phyloP scores from a whole-genome alignment of 805 yeast genomes.

The Starmerella vitae region DNA sequence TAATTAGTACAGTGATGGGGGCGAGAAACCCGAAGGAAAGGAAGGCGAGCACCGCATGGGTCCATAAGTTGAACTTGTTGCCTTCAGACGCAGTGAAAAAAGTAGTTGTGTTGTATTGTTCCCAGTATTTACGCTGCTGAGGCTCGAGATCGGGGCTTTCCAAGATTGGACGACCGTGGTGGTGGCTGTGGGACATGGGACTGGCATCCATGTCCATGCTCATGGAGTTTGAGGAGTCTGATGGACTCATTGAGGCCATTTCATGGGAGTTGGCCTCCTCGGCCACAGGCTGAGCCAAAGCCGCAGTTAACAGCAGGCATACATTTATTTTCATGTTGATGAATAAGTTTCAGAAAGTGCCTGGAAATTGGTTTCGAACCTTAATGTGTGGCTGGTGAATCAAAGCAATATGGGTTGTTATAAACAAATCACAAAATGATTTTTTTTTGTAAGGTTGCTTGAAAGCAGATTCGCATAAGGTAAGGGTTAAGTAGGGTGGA shows the following conservation, averaged over 20 bases:
- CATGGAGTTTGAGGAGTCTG: neutral
- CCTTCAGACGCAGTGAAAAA: constrained; percentile 40
- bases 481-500: neutral
- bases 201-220: constrained; percentile 11
- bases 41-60: constrained; percentile 39
- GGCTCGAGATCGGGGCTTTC: constrained; percentile 49
- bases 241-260: neutral
- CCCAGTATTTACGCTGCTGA: constrained; percentile 68
- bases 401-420: neutral
- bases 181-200: constrained; percentile 18
- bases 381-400: too few species aligned
- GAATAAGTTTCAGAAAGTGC: too few species aligned
- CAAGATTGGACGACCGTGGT: constrained; percentile 35
- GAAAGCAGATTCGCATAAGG: neutral
- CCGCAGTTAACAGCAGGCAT: neutral
- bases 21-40: constrained; percentile 41
- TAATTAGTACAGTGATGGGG: constrained; percentile 55
- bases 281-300: neutral
- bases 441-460: neutral
- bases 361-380: too few species aligned
- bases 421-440: neutral
- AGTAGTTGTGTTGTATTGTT: constrained; percentile 59
- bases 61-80: constrained; percentile 38
- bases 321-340: neutral
- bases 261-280: neutral